phyloP scores from a whole-genome alignment of 768 basidiomycete genomes.

The Suillus brevipes region DNA sequence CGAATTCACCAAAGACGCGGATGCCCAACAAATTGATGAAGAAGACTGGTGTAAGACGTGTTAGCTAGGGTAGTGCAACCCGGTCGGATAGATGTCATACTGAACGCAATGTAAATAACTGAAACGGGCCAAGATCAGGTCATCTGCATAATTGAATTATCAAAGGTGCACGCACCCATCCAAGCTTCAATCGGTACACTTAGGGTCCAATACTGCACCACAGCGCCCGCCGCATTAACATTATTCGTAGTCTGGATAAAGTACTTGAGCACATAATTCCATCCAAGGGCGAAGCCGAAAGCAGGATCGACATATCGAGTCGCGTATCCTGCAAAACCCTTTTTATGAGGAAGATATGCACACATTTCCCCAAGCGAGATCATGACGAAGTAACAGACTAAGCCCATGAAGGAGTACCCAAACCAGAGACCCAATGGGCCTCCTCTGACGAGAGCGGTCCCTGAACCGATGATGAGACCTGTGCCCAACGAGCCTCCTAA shows the following conservation, averaged over 20 bases:
- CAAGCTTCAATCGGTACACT: constrained; percentile 49
- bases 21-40: constrained; percentile 60
- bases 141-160: not conserved
- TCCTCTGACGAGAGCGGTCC: constrained; percentile 55
- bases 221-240: constrained; percentile 60
- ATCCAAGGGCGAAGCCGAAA: constrained; percentile 53
- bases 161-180: constrained; percentile 47
- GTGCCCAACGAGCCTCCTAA: constrained; percentile 55
- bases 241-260: constrained; percentile 67
- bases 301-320: constrained; percentile 69
- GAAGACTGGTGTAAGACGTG: constrained; percentile 39
- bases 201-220: constrained; percentile 49
- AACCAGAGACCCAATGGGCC: constrained; percentile 50
- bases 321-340: constrained; percentile 57
- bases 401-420: constrained; percentile 49
- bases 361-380: constrained; percentile 42
- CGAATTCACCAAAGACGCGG: constrained; percentile 56
- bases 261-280: constrained; percentile 61
- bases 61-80: constrained; percentile 4
- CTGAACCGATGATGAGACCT: constrained; percentile 58
- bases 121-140: constrained; percentile 10
- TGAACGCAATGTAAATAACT: constrained; percentile 61
- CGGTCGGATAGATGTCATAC: constrained; percentile 31
- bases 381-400: constrained; percentile 63
- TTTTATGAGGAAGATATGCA: constrained; percentile 56